Percentiles rank a stretch among this genome's conserved stretches.
phyloP scores from a whole-genome alignment of 2,329 filamentous ascomycete genomes.

The Pleomassaria siparia region DNA sequence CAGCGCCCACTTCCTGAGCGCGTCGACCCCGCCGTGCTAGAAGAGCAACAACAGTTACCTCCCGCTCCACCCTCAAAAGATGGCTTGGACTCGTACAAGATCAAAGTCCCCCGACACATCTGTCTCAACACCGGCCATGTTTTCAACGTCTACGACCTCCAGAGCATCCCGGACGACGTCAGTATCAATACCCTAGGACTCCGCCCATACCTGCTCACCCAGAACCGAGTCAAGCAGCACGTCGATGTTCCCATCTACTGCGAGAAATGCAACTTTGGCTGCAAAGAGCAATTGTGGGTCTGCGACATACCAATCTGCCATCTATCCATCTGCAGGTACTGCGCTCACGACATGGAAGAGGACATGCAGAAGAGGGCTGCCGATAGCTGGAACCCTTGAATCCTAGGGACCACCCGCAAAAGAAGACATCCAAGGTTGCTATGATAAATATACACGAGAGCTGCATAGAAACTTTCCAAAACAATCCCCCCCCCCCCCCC shows the following conservation, averaged over 20 bases:
- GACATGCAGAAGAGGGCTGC: not conserved
- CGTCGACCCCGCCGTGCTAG: not conserved
- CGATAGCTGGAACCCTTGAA: not conserved
- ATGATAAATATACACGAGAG: too few relatives aligned
- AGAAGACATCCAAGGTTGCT: too few relatives aligned
- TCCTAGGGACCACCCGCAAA: too few relatives aligned
- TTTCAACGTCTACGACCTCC: not conserved
- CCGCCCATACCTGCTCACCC: not conserved
- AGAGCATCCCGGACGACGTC: not conserved
- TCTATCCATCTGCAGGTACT: not conserved
- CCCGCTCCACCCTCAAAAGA: conserved; percentile 3
- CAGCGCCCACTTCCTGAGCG: not conserved
- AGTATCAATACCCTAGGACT: not conserved
- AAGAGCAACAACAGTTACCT: not conserved
- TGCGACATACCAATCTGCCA: not conserved
- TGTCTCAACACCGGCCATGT: not conserved
- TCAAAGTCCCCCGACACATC: not conserved
- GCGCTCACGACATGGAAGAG: not conserved
- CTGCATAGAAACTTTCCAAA: too few relatives aligned
- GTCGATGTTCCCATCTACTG: not conserved
- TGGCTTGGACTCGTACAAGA: not conserved
- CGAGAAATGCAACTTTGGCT: not conserved
- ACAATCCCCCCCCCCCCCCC: too few relatives aligned
- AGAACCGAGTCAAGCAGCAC: not conserved
- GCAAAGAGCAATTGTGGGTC: not conserved